A percentile compares a stretch with the other conserved stretches of the same genome.
phyloP scores from a whole-genome alignment of 1,284 basidiomycete genomes.

The Apiotrichum siamense region DNA sequence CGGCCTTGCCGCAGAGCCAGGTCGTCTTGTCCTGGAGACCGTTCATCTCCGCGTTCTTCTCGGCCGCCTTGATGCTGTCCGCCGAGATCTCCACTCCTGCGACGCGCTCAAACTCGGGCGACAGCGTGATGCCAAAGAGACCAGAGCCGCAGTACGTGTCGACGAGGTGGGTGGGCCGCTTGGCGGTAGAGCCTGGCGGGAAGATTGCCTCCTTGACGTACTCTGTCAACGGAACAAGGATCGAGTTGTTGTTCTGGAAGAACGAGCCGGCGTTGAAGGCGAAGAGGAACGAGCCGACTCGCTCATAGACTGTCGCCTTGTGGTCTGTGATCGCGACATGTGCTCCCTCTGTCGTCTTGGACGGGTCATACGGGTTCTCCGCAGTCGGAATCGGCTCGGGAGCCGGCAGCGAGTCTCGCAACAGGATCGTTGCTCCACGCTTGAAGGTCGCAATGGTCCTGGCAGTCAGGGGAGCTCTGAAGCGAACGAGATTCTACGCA shows the following conservation, averaged over 20 bases:
- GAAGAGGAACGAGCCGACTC: conserved; percentile 73
- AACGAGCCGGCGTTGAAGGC: conserved; percentile 85
- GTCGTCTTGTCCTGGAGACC: conserved; percentile 42
- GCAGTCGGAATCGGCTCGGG: conserved; percentile 29
- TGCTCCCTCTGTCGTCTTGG: conserved; percentile 2
- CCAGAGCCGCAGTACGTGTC: conserved; percentile 88
- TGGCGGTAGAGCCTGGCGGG: conserved; percentile 32
- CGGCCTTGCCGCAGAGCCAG: conserved; percentile 55
- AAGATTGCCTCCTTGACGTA: conserved; percentile 76
- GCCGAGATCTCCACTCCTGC: conserved; percentile 80
- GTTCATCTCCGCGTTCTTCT: conserved; percentile 74
- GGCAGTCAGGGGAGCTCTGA: background rate
- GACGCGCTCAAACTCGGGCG: conserved; percentile 68
- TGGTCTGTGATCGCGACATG: conserved; percentile 80
- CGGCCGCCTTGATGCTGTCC: conserved; percentile 71
- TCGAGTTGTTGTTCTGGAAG: conserved; percentile 98
- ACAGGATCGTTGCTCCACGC: conserved; percentile 80
- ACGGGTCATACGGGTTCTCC: conserved; percentile 29
- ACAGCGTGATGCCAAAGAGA: conserved; percentile 84
- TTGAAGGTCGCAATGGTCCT: conserved; percentile 78
- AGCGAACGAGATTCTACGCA: conserved; percentile 44
- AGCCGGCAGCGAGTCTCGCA: conserved; percentile 71
- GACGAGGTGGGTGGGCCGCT: conserved; percentile 68
- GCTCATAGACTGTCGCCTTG: conserved; percentile 72
- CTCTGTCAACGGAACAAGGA: conserved; percentile 71